phyloP scores from a whole-genome alignment of 371 early-diverging fungal species.

The Haplosporangium sp. region DNA sequence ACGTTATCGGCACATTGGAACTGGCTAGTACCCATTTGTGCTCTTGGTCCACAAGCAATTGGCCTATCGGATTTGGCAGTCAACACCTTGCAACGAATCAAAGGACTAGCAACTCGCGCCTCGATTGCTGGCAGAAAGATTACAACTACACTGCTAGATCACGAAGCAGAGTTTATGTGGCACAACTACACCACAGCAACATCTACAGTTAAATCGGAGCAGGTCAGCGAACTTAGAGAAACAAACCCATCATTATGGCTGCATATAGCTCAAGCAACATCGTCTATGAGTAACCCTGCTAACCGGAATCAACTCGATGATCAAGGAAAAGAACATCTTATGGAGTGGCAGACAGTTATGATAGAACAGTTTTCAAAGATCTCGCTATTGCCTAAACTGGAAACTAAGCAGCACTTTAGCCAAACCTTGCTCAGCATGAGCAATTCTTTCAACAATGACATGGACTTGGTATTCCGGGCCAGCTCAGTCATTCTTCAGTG shows the following conservation, averaged over 20 bases:
- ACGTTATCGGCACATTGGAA: constrained; percentile 24
- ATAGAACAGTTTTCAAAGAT: constrained; percentile 22
- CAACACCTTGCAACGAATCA: constrained; percentile 4
- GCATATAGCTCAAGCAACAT: constrained; percentile 24
- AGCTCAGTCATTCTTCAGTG: constrained; percentile 26
- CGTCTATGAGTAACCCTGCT: background rate
- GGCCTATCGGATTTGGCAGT: background rate
- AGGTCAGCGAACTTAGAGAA: constrained; percentile 3
- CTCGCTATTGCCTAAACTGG: constrained; percentile 39
- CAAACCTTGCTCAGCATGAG: constrained; percentile 20
- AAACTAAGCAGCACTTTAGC: constrained; percentile 26
- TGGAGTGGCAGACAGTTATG: constrained; percentile 33
- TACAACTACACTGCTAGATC: constrained; percentile 3
- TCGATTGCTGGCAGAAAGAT: constrained; percentile 8
- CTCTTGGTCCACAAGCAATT: constrained; percentile 18
- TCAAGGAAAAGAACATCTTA: background rate
- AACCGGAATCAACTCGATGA: constrained; percentile 1
- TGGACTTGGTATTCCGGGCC: constrained; percentile 33
- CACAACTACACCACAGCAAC: constrained; percentile 28
- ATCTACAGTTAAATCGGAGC: constrained; percentile 11
- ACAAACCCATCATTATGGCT: constrained; percentile 25
- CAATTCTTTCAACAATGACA: constrained; percentile 28
- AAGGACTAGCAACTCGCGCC: background rate
- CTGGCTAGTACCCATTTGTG: constrained; percentile 32
- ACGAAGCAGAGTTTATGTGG: constrained; percentile 34